Base-by-base conservation (phyloP, 2,329 filamentous ascomycete genomes). In the Fusarium sp. region DNA sequence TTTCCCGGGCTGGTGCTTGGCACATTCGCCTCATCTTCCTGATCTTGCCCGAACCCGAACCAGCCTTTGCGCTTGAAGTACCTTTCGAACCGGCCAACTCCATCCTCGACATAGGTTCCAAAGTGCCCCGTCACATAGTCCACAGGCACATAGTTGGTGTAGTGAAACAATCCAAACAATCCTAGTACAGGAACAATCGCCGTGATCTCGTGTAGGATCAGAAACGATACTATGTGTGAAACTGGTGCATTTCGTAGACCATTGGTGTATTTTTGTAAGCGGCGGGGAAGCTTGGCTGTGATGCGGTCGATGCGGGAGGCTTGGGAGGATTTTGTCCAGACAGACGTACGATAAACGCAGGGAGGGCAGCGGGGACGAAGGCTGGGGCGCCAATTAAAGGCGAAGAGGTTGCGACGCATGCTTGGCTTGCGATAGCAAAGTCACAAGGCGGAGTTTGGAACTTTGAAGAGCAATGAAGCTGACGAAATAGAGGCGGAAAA, bases 151-250 rank as follows among this genome's bases (percentile, higher is more conserved):
- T 93, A 93, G 70, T 91, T 87, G 2, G 90, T 91, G 80, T 94
- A 95, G 84, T 98, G 94, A 82, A 99, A 98, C 2, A 90, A 81
- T 1, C 88, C 91, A 25, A 94, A 91, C 1, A 98, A 88, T 0
- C 90, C 92, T 43, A 97, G 81, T 0, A 98, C 84, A 0, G 96
- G 96, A 2, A 96, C 82, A 12, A 98, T 85, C 11, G 97, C 96
- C 1, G 97, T 98, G 52, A 98, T 81, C 83, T 99, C 97, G 85
- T 99, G 97, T 0, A 99, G 88, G 43, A 98, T 86, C 12, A 98
- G 86, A 82, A 99, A 99, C 0, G 96, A 92, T 2, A 93, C 90
- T 47, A 97, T 87, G 83, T 98, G 95, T 1, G 94, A 94, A 52
- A 95, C 83, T 0, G 97, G 97, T 1, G 95, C 95, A 65, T 89